phyloP scores from a whole-genome alignment of 2,329 filamentous ascomycete genomes.

The Trichoderma arundinaceum region DNA sequence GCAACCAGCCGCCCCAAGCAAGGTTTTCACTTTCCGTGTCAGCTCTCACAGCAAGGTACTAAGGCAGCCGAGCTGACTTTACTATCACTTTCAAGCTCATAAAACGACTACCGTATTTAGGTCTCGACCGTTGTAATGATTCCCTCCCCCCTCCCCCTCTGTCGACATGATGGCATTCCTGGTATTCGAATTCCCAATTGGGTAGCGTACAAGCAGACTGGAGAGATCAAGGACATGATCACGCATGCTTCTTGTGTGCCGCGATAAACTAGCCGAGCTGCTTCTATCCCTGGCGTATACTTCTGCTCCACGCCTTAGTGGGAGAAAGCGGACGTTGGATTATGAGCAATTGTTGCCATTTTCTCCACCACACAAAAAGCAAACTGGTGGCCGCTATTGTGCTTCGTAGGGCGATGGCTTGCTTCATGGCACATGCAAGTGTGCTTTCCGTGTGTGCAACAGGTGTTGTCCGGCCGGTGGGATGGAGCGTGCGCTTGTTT shows the following conservation, averaged over 20 bases:
- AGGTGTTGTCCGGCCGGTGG: not conserved
- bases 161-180: too few species aligned
- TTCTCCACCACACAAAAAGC: slow-evolving; percentile 18
- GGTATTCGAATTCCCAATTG: too few species aligned
- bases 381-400: not conserved
- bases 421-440: slow-evolving; percentile 18
- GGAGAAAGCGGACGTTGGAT: not conserved
- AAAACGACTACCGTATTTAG: too few species aligned
- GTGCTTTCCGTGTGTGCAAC: slow-evolving; percentile 7
- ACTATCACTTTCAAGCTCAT: too few species aligned
- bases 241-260: not conserved
- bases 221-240: not conserved
- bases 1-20: slow-evolving; percentile 14
- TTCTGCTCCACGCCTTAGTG: slow-evolving; percentile 7
- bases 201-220: too few species aligned
- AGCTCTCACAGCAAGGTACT: slow-evolving; percentile 16
- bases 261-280: slow-evolving; percentile 26
- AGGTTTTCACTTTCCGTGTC: slow-evolving; percentile 18
- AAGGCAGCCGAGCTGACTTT: slow-evolving; percentile 8
- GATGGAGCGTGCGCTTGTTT: slow-evolving; percentile 5
- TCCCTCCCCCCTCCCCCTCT: not conserved
- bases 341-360: not conserved
- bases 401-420: slow-evolving; percentile 17
- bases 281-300: slow-evolving; percentile 16
- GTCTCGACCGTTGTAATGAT: too few species aligned